Evolutionary conservation across 257 asterid species (phyloP), one percentile per base, ranked within the genome.

Genomic region (Haberlea rhodopensis): DNA sequence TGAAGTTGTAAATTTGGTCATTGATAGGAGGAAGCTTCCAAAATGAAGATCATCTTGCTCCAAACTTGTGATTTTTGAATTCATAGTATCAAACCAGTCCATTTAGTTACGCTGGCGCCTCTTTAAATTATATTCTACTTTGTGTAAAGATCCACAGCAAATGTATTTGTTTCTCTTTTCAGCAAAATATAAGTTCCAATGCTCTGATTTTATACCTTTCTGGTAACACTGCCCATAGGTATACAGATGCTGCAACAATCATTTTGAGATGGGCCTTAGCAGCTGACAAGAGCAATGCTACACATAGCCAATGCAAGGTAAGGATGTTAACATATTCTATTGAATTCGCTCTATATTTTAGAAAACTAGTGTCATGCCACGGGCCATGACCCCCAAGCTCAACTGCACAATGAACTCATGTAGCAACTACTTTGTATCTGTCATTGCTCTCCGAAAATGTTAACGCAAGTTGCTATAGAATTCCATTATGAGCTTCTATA

Each of bases 271-370:
- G 52, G 83, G 97, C 95, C 63, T 70, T 83, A 71, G 89, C 95
- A 60, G 99, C 99, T 70, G 97, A 90, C 72, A 88, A 85, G 74
- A 72, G 90, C 85, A 87, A 73, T 68, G 95, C 97, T 63, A 79
- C 90, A 13, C 96, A 94, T 66, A 94, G 96, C 90, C 99, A 90
- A 79, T 71, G 95, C 90, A 94, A 94, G 96, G 99, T 87, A 68
- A n/a, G 51, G 62, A 68, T 56, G 7, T 51, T 69, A 45, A 58
- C 5, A 53, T 61, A 62, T 68, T 68, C 29, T 54, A 31, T 59
- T 43, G 29, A 45, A 63, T 23, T 53, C 15, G 25, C 70, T 67
- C 23, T 53, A 26, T 67, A n/a, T 64, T 51, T 20, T 37, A 29
- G 48, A 40, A 40, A 40, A 40, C 8, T n/a, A n/a, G n/a, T n/a